Percentiles rank a stretch among this genome's conserved stretches.
Conservation (phyloP, 2,329 filamentous ascomycete species). For the Trichoderma arundinaceum region DNA sequence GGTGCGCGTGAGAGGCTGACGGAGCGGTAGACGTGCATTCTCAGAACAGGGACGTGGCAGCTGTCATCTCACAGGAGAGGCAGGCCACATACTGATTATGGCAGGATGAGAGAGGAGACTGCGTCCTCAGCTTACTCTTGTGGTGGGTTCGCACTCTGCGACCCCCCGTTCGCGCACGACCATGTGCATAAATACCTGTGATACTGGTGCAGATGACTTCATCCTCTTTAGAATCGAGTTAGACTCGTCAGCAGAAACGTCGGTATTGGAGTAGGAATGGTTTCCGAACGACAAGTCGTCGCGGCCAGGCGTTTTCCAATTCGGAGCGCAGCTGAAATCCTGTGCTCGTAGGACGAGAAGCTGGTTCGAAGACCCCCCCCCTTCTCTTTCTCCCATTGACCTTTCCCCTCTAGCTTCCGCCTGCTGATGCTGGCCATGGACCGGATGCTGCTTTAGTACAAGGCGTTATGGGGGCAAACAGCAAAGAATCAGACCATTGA, state of each 20-base stretch:
- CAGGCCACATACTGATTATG: conserved; percentile 19
- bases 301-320: not conserved
- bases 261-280: conserved; percentile 8
- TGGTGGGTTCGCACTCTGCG: conserved; percentile 25
- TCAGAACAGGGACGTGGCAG: conserved; percentile 21
- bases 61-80: conserved; percentile 30
- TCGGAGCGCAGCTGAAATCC: too few species aligned
- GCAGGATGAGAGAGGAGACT: conserved; percentile 22
- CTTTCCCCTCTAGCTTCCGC: not conserved
- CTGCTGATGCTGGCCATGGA: not conserved
- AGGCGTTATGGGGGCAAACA: conserved; percentile 2
- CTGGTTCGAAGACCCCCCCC: not conserved
- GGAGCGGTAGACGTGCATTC: conserved; percentile 4
- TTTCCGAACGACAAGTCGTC: conserved; percentile 13
- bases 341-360: not conserved
- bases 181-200: conserved; percentile 17
- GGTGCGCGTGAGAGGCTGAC: conserved; percentile 22
- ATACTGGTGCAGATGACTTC: conserved; percentile 6
- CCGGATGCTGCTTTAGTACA: not conserved
- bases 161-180: conserved; percentile 17
- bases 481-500: conserved; percentile 23
- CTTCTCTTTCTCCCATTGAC: not conserved
- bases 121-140: conserved; percentile 27
- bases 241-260: conserved; percentile 8
- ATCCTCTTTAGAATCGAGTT: not conserved